Base-by-base conservation (phyloP, 148 eudicot species). In the Amaranthus cruentus region DNA sequence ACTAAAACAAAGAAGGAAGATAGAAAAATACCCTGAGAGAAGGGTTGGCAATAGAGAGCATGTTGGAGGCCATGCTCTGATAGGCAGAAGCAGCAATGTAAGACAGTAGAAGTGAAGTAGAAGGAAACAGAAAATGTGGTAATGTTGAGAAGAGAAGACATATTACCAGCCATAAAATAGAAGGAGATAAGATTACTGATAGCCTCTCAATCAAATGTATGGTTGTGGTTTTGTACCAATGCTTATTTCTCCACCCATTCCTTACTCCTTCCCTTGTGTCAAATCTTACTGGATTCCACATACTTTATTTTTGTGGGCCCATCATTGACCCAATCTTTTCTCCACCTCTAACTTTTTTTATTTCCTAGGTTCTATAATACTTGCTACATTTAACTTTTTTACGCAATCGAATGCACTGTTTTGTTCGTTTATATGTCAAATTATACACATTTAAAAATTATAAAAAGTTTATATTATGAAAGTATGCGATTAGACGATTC, bases 11-110 rank as follows among this genome's bases (percentile, higher is more conserved):
- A 6, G 28, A 6, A 44, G 6, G 47, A 69, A 6, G 53, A 53
- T 3, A 50, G 46, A 60, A 67, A 68, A 63, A 47, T 14, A 87
- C 91, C 86, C 85, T 84, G 65, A 83, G 87, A 71, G 96, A 83
- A 3, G 94, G 85, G 80, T 82, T 91, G 83, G 88, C 88, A 55
- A 87, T 81, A 53, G 93, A 87, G 77, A 91, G 87, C 77, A 87
- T 88, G 84, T 91, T 83, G 53, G 96, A 84, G 57, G 97, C 93
- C 93, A 90, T 28, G 38, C 38, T 28, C 38, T 28, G 2, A 28
- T 28, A 0, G 38, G 38, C 38, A 28, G 38, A 1, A 28, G 38
- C 38, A 28, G 38, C 38, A 28, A 28, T 28, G 38, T 2, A 28
- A 28, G 38, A 28, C 2, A 28, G 73, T 11, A 59, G 46, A 21